Evolutionary conservation across 257 asterid species (phyloP).

Genomic region (Mitragyna speciosa): DNA sequence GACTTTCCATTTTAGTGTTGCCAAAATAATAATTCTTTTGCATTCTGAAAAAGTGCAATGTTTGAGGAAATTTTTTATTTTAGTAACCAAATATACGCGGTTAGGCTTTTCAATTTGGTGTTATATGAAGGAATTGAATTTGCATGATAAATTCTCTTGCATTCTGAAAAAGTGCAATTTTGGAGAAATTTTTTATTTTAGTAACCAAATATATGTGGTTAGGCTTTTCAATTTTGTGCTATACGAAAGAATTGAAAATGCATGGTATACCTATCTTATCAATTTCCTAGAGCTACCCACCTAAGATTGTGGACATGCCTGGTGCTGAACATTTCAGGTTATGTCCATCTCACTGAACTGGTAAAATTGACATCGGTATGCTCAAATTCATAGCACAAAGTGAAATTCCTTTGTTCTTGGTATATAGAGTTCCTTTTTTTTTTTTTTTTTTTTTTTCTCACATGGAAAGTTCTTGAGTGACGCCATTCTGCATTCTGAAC

Average conservation of each 20-base stretch:
- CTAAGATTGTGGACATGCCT: not conserved
- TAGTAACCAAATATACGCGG: not conserved
- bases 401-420: not conserved
- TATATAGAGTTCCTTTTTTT: not conserved
- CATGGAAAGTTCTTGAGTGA: not conserved
- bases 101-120: not conserved
- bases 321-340: not conserved
- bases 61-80: not conserved
- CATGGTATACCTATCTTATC: not conserved
- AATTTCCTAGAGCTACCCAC: not conserved
- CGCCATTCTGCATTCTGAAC: not conserved
- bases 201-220: not conserved
- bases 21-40: not conserved
- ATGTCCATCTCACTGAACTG: not conserved
- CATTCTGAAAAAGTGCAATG: not conserved
- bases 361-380: not conserved
- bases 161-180: not conserved
- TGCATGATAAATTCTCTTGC: not conserved
- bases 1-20: slow-evolving; percentile 2
- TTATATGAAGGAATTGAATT: not conserved
- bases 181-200: not conserved
- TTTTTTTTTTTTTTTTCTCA: not conserved
- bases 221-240: not conserved
- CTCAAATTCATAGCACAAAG: not conserved
- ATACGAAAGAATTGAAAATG: not conserved